Evolutionary conservation across 257 asterid species (phyloP).

Genomic region (Solanum bukasovii): DNA sequence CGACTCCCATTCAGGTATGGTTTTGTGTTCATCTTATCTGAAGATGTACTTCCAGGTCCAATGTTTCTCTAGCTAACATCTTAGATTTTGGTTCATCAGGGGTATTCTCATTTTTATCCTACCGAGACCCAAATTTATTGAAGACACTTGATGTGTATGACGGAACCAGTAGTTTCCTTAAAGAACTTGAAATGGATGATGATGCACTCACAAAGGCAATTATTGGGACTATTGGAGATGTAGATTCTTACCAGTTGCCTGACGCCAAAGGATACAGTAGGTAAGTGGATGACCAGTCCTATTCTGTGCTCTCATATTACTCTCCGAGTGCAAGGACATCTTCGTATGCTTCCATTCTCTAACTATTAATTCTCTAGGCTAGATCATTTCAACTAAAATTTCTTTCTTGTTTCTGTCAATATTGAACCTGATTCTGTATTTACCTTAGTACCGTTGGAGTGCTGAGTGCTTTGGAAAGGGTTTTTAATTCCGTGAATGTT

Average conservation of each 20-base stretch:
- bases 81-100: slow-evolving; percentile 36
- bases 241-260: slow-evolving; percentile 90
- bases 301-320: neutral
- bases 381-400: neutral
- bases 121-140: slow-evolving; percentile 93
- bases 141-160: slow-evolving; percentile 89
- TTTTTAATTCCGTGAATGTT: neutral
- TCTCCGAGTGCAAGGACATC: neutral
- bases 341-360: neutral
- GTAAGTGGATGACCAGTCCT: slow-evolving; percentile 22
- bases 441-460: neutral
- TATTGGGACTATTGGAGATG: slow-evolving; percentile 95
- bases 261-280: slow-evolving; percentile 98
- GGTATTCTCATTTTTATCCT: slow-evolving; percentile 83
- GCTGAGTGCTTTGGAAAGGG: neutral
- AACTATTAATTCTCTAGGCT: neutral
- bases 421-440: neutral
- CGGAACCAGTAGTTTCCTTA: slow-evolving; percentile 72
- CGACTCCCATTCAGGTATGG: slow-evolving; percentile 83
- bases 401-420: neutral
- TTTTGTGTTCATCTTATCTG: neutral
- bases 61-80: neutral
- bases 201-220: slow-evolving; percentile 95
- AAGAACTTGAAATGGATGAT: slow-evolving; percentile 79
- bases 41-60: neutral